These are phyloP conservation scores for Aspergillus hortae DNA, from an alignment of 2,329 filamentous ascomycete genomes.

Conservation along the genomic window DNA sequence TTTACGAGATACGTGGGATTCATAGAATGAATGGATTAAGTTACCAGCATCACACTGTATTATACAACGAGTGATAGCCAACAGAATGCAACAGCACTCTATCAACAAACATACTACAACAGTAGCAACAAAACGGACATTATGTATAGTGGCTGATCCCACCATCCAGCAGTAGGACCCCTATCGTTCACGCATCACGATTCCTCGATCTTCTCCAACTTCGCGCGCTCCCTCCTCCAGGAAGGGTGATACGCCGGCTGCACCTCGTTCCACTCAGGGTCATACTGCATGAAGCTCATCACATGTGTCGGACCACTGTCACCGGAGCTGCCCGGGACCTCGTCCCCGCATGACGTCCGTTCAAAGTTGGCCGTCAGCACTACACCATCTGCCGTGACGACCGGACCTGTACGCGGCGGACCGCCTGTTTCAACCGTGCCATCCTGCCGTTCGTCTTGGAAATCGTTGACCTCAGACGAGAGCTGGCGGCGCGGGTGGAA, in stretches of 20 bases:
- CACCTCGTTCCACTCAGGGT: slow-evolving; percentile 2
- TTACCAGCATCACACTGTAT: neutral
- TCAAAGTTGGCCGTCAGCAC: slow-evolving; percentile 26
- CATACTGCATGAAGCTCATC: slow-evolving; percentile 29
- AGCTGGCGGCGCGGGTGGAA: slow-evolving; percentile 12
- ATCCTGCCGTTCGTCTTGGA: neutral
- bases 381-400: slow-evolving; percentile 26
- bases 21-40: neutral
- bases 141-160: neutral
- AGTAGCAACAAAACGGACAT: no score
- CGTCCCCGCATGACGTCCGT: neutral
- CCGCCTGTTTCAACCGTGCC: no score
- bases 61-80: neutral
- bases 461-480: neutral
- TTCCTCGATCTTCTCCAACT: neutral
- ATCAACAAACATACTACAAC: no score
- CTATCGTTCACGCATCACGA: neutral
- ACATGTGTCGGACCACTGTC: slow-evolving; percentile 2
- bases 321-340: neutral
- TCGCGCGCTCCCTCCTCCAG: neutral
- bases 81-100: neutral
- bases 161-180: neutral
- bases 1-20: neutral
- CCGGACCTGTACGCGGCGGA: neutral
- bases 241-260: slow-evolving; percentile 1